These are phyloP conservation scores for Candida schatavii DNA, from an alignment of 805 yeast species.

Conservation along the genomic window DNA sequence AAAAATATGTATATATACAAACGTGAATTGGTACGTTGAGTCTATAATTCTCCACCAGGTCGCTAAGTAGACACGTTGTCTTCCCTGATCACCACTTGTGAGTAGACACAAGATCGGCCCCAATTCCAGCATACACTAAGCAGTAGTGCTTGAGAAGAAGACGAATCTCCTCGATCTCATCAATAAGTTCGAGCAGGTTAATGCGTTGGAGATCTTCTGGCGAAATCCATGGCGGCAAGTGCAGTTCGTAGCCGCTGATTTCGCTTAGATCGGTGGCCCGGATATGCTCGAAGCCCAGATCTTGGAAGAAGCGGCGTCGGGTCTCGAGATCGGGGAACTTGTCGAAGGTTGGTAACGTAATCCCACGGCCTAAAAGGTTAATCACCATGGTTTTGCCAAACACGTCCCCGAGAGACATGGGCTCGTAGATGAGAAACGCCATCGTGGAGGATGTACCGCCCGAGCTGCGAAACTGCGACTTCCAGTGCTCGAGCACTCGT, in stretches of 20 bases:
- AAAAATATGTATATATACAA: neutral
- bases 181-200: slow-evolving; percentile 59
- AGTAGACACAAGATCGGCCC: neutral
- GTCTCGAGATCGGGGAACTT: slow-evolving; percentile 45
- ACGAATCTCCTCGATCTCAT: slow-evolving; percentile 70
- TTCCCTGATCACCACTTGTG: neutral
- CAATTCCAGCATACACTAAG: slow-evolving; percentile 29
- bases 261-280: slow-evolving; percentile 46
- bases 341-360: slow-evolving; percentile 56
- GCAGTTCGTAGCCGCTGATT: slow-evolving; percentile 28
- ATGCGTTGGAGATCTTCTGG: slow-evolving; percentile 42
- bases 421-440: slow-evolving; percentile 60
- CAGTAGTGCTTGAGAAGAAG: slow-evolving; percentile 64
- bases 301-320: slow-evolving; percentile 20
- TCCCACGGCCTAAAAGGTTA: slow-evolving; percentile 59
- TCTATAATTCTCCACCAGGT: too few species aligned
- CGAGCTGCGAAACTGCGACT: slow-evolving; percentile 13
- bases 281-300: slow-evolving; percentile 16
- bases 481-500: slow-evolving; percentile 45
- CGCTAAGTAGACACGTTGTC: too few species aligned
- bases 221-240: slow-evolving; percentile 39
- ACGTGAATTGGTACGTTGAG: too few species aligned
- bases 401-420: slow-evolving; percentile 58
- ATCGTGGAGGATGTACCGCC: slow-evolving; percentile 11
- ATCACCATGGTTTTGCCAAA: slow-evolving; percentile 69